Evolutionary conservation across 75 land plant species (phyloP).

Genomic region (Selaginella tamariscina): DNA sequence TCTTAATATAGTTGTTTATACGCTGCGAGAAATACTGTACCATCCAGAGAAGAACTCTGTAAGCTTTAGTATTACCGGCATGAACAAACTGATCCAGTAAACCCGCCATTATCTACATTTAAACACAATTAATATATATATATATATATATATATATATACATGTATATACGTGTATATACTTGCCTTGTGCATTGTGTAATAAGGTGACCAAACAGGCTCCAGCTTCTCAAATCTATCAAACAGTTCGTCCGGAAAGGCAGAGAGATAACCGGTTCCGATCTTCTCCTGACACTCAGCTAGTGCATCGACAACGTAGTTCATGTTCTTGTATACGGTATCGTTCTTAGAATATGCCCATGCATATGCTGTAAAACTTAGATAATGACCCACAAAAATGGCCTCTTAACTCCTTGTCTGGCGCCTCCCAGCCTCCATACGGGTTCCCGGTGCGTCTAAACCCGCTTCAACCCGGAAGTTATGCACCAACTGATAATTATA

Average conservation of each 20-base stretch:
- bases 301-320: constrained; percentile 44
- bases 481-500: too few species aligned
- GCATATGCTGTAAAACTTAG: constrained; percentile 79
- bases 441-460: too few species aligned
- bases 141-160: background rate
- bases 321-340: constrained; percentile 43
- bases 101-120: constrained; percentile 65
- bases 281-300: constrained; percentile 46
- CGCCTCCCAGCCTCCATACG: constrained; percentile 85
- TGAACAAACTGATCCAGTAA: constrained; percentile 61
- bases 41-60: constrained; percentile 60
- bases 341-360: constrained; percentile 87
- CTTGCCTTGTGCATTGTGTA: constrained; percentile 92
- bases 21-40: constrained; percentile 63
- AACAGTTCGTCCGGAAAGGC: constrained; percentile 76
- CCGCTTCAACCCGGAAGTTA: too few species aligned
- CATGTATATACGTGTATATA: background rate
- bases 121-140: background rate
- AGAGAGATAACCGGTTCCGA: constrained; percentile 83
- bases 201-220: constrained; percentile 92
- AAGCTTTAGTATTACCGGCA: constrained; percentile 43
- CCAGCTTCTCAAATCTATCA: constrained; percentile 68
- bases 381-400: constrained; percentile 93
- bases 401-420: constrained; percentile 60
- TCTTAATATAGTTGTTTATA: constrained; percentile 53